These are phyloP conservation scores for Boletus sp. DNA, from an alignment of 768 basidiomycete genomes.

Conservation along the genomic window DNA sequence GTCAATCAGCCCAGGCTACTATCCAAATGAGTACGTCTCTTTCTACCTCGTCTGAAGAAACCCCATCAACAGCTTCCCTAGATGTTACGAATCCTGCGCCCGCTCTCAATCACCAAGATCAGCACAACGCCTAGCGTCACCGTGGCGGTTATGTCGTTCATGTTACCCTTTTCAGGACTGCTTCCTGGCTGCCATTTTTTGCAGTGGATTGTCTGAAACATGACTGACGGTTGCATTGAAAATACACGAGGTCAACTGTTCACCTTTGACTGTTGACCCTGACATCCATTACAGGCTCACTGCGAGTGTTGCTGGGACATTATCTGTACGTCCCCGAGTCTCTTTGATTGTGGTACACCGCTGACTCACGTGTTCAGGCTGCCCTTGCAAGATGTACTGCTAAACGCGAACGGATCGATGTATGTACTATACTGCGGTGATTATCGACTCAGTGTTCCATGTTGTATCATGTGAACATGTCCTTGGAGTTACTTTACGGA, in stretches of 20 bases:
- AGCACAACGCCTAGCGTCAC: slow-evolving; percentile 50
- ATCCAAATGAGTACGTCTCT: slow-evolving; percentile 59
- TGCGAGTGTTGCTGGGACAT: slow-evolving; percentile 74
- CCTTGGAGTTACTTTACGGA: neutral
- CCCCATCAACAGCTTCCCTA: slow-evolving; percentile 17
- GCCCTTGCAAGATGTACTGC: slow-evolving; percentile 80
- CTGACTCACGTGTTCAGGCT: slow-evolving; percentile 44
- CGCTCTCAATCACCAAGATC: slow-evolving; percentile 40
- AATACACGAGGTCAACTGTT: neutral
- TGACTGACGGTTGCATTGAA: no score
- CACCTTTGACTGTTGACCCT: neutral
- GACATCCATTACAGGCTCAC: slow-evolving; percentile 46
- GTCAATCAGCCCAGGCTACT: slow-evolving; percentile 54
- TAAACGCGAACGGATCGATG: slow-evolving; percentile 26
- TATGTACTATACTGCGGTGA: slow-evolving; percentile 9
- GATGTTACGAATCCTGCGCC: slow-evolving; percentile 48
- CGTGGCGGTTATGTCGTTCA: no score
- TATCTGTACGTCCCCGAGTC: slow-evolving; percentile 50
- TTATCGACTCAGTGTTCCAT: neutral
- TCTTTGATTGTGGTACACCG: neutral
- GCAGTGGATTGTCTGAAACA: neutral
- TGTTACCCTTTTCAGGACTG: no score
- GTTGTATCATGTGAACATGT: slow-evolving; percentile 10
- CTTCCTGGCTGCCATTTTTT: no score
- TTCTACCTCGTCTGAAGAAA: neutral